These are phyloP conservation scores for Naganishia friedmannii DNA, from an alignment of 768 basidiomycete genomes.

Conservation along the genomic window DNA sequence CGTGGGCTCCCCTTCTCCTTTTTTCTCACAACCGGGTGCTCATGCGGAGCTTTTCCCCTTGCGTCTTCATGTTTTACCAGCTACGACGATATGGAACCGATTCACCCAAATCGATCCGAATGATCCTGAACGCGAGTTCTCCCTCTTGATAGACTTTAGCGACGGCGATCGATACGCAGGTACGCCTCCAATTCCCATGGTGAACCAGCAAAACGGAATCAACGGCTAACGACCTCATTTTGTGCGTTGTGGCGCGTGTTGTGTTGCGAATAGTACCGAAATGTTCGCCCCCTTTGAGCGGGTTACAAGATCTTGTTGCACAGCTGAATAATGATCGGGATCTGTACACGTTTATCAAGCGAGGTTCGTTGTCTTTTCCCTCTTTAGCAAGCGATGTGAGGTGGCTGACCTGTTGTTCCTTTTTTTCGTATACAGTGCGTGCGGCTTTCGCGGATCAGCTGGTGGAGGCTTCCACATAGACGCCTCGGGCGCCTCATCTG, in stretches of 20 bases:
- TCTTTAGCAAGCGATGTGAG: background rate
- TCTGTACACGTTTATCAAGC: constrained; percentile 68
- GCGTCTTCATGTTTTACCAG: constrained; percentile 51
- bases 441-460: constrained; percentile 1
- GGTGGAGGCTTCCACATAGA: background rate
- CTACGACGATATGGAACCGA: constrained; percentile 39
- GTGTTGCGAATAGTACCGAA: no score
- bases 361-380: constrained; percentile 46
- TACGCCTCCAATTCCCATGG: constrained; percentile 47
- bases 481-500: no score
- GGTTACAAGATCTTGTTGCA: constrained; percentile 66
- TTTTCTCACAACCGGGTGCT: background rate
- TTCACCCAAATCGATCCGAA: constrained; percentile 66
- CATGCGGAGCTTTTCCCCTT: constrained; percentile 62
- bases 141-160: constrained; percentile 72
- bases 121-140: constrained; percentile 65
- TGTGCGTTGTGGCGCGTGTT: constrained; percentile 1
- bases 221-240: no score
- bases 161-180: constrained; percentile 61
- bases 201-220: no score
- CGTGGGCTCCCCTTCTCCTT: background rate
- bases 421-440: background rate
- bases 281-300: constrained; percentile 67
- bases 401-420: background rate
- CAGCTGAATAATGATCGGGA: constrained; percentile 69